These are phyloP conservation scores for Coelastrella sp. DNA, from an alignment of 139 green algal species.

Conservation along the genomic window DNA sequence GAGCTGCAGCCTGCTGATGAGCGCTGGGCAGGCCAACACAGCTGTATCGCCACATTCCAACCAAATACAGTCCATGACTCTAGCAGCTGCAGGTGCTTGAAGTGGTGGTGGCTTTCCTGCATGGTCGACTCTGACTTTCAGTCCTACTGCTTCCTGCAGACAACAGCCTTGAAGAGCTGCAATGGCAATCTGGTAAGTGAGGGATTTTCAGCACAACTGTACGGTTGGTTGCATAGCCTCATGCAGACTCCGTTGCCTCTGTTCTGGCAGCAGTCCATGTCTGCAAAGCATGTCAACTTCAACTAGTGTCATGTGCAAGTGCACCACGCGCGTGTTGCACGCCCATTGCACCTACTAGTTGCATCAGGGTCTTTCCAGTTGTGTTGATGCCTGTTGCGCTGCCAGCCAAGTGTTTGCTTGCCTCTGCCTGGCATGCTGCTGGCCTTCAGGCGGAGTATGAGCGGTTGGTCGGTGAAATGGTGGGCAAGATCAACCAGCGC, in stretches of 20 bases:
- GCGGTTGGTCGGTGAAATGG: background rate
- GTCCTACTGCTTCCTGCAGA: background rate
- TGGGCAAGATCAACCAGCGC: background rate
- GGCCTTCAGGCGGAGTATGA: conserved; percentile 36
- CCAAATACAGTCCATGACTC: background rate
- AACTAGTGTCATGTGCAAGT: too few relatives aligned
- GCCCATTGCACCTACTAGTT: too few relatives aligned
- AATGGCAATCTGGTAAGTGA: background rate
- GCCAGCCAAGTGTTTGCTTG: background rate
- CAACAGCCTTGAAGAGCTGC: background rate
- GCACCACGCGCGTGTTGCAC: too few relatives aligned
- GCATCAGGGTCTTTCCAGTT: too few relatives aligned
- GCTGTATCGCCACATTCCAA: background rate
- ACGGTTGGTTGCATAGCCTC: too few relatives aligned
- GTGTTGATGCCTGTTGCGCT: background rate
- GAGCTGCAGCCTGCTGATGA: background rate
- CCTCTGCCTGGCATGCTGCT: background rate
- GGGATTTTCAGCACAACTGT: too few relatives aligned
- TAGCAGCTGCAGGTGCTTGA: background rate
- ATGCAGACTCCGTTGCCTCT: too few relatives aligned
- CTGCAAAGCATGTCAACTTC: too few relatives aligned
- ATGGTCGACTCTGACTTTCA: background rate
- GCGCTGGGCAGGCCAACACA: background rate
- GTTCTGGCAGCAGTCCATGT: too few relatives aligned
- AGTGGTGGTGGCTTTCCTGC: background rate